A percentile compares a stretch with the other conserved stretches of the same genome.
phyloP scores from a whole-genome alignment of 371 early-diverging fungal species.

The Astathelohania contejeani region DNA sequence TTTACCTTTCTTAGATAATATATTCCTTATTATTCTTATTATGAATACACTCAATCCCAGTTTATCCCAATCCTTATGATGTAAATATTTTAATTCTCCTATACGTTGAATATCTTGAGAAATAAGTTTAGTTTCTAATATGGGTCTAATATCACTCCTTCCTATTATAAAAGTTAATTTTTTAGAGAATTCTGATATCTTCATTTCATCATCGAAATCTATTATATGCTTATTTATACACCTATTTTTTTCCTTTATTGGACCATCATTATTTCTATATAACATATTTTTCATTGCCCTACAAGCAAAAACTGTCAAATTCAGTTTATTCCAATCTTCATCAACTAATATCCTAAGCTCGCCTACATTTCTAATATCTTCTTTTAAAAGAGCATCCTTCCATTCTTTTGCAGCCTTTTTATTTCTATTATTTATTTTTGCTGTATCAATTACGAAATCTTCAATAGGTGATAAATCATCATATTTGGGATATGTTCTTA shows the following conservation, averaged over 20 bases:
- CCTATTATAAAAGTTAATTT: conserved; percentile 26
- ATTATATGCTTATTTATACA: conserved; percentile 28
- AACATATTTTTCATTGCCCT: conserved; percentile 62
- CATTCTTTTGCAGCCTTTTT: conserved; percentile 43
- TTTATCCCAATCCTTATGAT: conserved; percentile 48
- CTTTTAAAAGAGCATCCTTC: conserved; percentile 34
- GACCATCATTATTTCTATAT: conserved; percentile 29
- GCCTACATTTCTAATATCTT: conserved; percentile 43
- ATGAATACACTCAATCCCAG: conserved; percentile 47
- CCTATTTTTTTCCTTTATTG: conserved; percentile 44
- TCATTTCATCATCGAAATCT: conserved; percentile 30
- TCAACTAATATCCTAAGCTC: conserved; percentile 48
- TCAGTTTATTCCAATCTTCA: conserved; percentile 53
- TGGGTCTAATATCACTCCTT: conserved; percentile 32
- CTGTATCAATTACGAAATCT: conserved; percentile 45
- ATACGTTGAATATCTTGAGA: conserved; percentile 51
- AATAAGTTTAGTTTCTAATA: conserved; percentile 43
- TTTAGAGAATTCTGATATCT: conserved; percentile 37
- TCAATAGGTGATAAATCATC: conserved; percentile 29
- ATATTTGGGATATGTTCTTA: conserved; percentile 36
- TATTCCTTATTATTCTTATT: conserved; percentile 46
- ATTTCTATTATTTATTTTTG: conserved; percentile 33
- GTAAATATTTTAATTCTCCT: conserved; percentile 46
- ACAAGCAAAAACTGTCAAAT: conserved; percentile 66
- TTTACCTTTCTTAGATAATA: conserved; percentile 43